A percentile compares a stretch with the other conserved stretches of the same genome.
Evolutionary conservation across 495 filamentous ascomycete genomes (phyloP).

Genomic region (Hyaloscypha finlandica): DNA sequence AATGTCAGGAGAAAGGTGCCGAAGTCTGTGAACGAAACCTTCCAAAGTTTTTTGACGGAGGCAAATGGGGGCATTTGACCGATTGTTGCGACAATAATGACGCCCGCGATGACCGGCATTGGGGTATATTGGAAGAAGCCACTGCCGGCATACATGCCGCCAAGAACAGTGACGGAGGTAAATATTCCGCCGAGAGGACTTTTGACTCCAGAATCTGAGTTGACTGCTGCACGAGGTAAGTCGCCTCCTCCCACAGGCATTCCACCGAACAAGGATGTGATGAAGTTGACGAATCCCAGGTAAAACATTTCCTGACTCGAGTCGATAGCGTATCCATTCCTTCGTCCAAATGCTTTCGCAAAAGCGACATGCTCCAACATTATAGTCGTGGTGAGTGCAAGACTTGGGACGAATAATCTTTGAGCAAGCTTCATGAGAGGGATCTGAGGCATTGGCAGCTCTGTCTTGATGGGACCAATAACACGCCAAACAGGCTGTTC

Average conservation of each 20-base stretch:
- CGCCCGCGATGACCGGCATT: conserved; percentile 73
- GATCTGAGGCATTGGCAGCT: conserved; percentile 75
- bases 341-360: conserved; percentile 89
- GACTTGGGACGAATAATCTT: conserved; percentile 61
- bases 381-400: conserved; percentile 81
- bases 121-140: conserved; percentile 93
- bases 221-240: conserved; percentile 95
- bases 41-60: conserved; percentile 91
- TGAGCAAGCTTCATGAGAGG: conserved; percentile 60
- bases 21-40: conserved; percentile 82
- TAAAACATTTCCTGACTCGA: conserved; percentile 93
- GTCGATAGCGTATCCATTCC: conserved; percentile 94
- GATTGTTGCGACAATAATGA: conserved; percentile 96
- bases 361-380: conserved; percentile 94
- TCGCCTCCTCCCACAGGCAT: conserved; percentile 87
- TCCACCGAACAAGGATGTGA: conserved; percentile 88
- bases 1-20: conserved; percentile 92
- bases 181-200: conserved; percentile 91
- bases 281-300: conserved; percentile 86
- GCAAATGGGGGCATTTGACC: conserved; percentile 91
- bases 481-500: conserved; percentile 62
- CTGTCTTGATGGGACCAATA: conserved; percentile 51
- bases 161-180: conserved; percentile 78
- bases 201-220: conserved; percentile 91
- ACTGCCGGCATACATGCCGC: conserved; percentile 86